A percentile compares a stretch with the other conserved stretches of the same genome.
Conservation (phyloP, 2,329 filamentous ascomycete genomes). For the Colletotrichum eremochloae region DNA sequence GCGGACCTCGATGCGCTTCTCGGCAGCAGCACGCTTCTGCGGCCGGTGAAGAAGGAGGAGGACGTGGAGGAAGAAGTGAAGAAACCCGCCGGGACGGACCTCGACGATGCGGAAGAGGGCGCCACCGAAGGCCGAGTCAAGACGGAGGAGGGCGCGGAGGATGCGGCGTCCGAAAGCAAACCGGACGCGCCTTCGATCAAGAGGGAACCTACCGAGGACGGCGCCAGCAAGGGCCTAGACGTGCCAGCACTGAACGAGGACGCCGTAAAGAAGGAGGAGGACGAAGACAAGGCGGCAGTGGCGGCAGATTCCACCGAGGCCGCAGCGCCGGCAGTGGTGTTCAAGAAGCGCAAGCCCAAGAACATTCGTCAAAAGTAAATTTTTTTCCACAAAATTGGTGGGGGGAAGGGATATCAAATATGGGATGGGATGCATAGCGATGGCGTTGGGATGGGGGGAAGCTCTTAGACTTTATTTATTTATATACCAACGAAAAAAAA, state of each 20-base stretch:
- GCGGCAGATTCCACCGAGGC: slow-evolving; percentile 46
- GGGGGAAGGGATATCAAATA: background rate
- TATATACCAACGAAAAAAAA: background rate
- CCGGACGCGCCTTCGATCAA: slow-evolving; percentile 52
- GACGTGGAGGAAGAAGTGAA: slow-evolving; percentile 46
- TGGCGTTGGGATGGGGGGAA: slow-evolving; percentile 10
- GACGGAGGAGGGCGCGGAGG: slow-evolving; percentile 47
- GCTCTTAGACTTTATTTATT: background rate
- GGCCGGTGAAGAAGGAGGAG: slow-evolving; percentile 50
- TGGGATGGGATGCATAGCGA: slow-evolving; percentile 22
- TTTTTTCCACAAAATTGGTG: background rate
- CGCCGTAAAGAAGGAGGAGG: slow-evolving; percentile 58
- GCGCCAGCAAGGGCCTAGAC: slow-evolving; percentile 33
- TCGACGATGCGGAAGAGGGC: slow-evolving; percentile 50
- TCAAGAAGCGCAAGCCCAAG: slow-evolving; percentile 85
- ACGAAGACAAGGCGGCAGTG: background rate
- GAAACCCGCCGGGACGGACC: slow-evolving; percentile 44
- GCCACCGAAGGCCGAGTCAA: slow-evolving; percentile 39
- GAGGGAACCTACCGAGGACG: slow-evolving; percentile 52
- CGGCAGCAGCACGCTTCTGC: slow-evolving; percentile 51
- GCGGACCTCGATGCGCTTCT: slow-evolving; percentile 74
- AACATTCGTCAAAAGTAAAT: slow-evolving; percentile 70
- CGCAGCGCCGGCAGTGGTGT: slow-evolving; percentile 68
- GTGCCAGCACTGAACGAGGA: slow-evolving; percentile 26
- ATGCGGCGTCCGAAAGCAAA: slow-evolving; percentile 47